Conservation (phyloP, 768 basidiomycete genomes). For the Phlegmacium glaucopus region DNA sequence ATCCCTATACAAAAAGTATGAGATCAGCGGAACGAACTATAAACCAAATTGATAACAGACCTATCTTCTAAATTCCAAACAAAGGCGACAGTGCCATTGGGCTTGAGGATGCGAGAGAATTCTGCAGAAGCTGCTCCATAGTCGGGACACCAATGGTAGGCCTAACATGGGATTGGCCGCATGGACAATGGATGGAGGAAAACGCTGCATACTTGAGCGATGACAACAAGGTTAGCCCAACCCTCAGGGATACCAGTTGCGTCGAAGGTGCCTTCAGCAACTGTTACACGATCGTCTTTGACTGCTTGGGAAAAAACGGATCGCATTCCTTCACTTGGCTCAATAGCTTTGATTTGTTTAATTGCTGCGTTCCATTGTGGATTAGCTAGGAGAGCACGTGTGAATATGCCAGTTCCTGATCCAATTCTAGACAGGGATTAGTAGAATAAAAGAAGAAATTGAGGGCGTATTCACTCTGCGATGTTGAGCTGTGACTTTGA, state of each 20-base stretch:
- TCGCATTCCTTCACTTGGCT: constrained; percentile 89
- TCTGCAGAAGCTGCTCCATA: constrained; percentile 69
- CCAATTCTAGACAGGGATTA: constrained; percentile 52
- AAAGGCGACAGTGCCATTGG: constrained; percentile 63
- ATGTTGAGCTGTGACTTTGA: constrained; percentile 47
- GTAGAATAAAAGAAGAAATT: neutral
- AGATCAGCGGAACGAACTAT: neutral
- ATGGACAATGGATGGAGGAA: neutral
- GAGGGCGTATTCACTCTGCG: constrained; percentile 50
- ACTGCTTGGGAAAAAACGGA: constrained; percentile 58
- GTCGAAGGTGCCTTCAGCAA: constrained; percentile 71
- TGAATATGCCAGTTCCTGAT: constrained; percentile 87
- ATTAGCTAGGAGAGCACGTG: constrained; percentile 72
- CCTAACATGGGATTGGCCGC: constrained; percentile 39
- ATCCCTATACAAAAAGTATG: constrained; percentile 35
- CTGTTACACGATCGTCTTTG: constrained; percentile 47
- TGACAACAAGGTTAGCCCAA: constrained; percentile 76
- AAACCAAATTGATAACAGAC: constrained; percentile 24
- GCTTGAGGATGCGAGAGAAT: constrained; percentile 78
- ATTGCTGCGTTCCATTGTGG: constrained; percentile 50
- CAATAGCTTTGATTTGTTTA: constrained; percentile 60
- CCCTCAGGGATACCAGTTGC: constrained; percentile 53
- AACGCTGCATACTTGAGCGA: constrained; percentile 59
- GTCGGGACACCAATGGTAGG: constrained; percentile 93
- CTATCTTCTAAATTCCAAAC: constrained; percentile 94